phyloP scores from a whole-genome alignment of 2,329 filamentous ascomycete species.

The Exophiala viscosa region DNA sequence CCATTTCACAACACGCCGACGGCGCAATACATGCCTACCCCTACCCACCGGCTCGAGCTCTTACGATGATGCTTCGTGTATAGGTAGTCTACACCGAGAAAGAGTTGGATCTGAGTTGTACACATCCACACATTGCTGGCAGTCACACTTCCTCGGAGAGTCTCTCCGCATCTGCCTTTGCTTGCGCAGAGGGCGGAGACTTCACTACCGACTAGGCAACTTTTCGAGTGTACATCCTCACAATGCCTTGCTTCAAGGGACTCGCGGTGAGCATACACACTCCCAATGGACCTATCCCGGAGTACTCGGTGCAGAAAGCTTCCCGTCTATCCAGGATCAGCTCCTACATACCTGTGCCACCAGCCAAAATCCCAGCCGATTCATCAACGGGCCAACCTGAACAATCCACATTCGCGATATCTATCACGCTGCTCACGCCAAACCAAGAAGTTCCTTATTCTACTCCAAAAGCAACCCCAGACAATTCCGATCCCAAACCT shows the following conservation, averaged over 20 bases:
- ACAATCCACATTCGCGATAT: constrained; percentile 95
- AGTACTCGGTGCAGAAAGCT: constrained; percentile 93
- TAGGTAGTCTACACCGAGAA: neutral
- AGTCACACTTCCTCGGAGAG: constrained; percentile 2
- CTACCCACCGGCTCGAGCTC: no score
- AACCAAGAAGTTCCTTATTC: constrained; percentile 89
- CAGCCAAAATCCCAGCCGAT: constrained; percentile 68
- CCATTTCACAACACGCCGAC: neutral
- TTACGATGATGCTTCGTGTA: no score
- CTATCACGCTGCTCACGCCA: constrained; percentile 89
- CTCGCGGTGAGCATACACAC: constrained; percentile 96
- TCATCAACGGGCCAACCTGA: constrained; percentile 72
- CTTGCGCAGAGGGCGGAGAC: constrained; percentile 19
- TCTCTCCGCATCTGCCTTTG: constrained; percentile 18
- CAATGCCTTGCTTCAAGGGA: constrained; percentile 96
- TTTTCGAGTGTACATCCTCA: constrained; percentile 2
- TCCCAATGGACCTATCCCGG: constrained; percentile 73
- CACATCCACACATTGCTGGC: neutral
- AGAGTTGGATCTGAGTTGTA: constrained; percentile 9
- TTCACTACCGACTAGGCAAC: neutral
- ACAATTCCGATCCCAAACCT: constrained; percentile 75
- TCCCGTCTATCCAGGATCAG: constrained; percentile 88
- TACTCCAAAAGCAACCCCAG: constrained; percentile 71
- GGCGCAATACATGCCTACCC: no score
- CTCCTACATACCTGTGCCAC: constrained; percentile 93